Percentiles rank a stretch among this genome's conserved stretches.
Conservation (phyloP, 192 early-diverging fungal genomes). For the Backusella liffmaniae region DNA sequence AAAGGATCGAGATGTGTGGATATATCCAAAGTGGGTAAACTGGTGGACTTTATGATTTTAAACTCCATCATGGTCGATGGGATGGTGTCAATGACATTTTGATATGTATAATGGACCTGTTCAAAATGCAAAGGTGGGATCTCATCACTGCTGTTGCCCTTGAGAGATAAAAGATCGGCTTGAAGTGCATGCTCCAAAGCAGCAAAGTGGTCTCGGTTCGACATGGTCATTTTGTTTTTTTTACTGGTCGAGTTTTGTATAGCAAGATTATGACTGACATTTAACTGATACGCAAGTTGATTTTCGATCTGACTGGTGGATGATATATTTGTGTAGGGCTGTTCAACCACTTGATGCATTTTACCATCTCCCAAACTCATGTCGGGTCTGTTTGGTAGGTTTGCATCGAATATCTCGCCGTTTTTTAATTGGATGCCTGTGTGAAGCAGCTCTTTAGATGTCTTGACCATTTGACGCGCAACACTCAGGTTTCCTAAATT, state of each 20-base stretch:
- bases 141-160: slow-evolving; percentile 31
- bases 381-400: slow-evolving; percentile 20
- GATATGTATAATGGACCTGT: slow-evolving; percentile 55
- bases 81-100: slow-evolving; percentile 47
- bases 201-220: slow-evolving; percentile 41
- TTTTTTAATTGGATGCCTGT: slow-evolving; percentile 35
- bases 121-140: slow-evolving; percentile 54
- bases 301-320: slow-evolving; percentile 20
- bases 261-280: slow-evolving; percentile 33
- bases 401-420: slow-evolving; percentile 19
- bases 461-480: slow-evolving; percentile 52
- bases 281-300: slow-evolving; percentile 30
- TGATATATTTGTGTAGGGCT: neutral
- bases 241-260: slow-evolving; percentile 25
- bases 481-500: slow-evolving; percentile 38
- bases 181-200: slow-evolving; percentile 57
- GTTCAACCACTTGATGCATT: neutral
- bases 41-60: slow-evolving; percentile 52
- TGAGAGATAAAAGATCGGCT: slow-evolving; percentile 53
- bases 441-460: slow-evolving; percentile 47
- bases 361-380: slow-evolving; percentile 35
- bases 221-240: neutral
- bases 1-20: slow-evolving; percentile 60
- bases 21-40: slow-evolving; percentile 54
- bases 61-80: slow-evolving; percentile 67